These are phyloP conservation scores for Trypanosomatidae sp. DNA, from an alignment of 208 protist genomes.

Conservation along the genomic window DNA sequence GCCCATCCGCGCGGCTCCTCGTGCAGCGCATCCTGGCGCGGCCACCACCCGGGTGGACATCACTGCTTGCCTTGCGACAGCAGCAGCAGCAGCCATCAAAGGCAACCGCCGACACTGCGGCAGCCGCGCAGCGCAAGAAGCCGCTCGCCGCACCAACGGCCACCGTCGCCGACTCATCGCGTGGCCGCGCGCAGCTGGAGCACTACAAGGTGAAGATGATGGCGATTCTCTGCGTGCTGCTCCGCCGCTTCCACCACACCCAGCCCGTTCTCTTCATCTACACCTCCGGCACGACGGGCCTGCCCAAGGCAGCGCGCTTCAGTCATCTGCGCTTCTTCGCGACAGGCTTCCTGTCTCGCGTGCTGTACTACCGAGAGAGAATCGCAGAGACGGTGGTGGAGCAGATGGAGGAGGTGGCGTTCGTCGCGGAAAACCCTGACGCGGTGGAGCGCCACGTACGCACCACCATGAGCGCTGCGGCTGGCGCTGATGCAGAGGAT, in stretches of 20 bases:
- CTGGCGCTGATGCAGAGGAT: no score
- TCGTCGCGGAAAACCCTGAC: slow-evolving; percentile 6
- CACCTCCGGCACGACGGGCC: slow-evolving; percentile 88
- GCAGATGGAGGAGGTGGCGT: slow-evolving; percentile 18
- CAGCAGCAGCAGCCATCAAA: no score
- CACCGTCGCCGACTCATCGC: slow-evolving; percentile 7
- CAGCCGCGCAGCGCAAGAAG: no score
- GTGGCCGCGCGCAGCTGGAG: slow-evolving; percentile 16
- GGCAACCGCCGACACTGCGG: no score
- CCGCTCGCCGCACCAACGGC: no score
- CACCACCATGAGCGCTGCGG: background rate
- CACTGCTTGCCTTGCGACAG: slow-evolving; percentile 17
- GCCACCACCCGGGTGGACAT: slow-evolving; percentile 19
- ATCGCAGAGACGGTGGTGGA: slow-evolving; percentile 31
- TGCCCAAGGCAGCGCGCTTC: slow-evolving; percentile 81
- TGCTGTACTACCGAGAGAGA: slow-evolving; percentile 34
- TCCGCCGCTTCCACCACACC: slow-evolving; percentile 40
- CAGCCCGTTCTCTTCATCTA: slow-evolving; percentile 78
- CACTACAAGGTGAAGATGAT: slow-evolving; percentile 19
- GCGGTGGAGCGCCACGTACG: background rate
- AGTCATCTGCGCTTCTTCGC: slow-evolving; percentile 73
- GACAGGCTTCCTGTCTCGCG: slow-evolving; percentile 45
- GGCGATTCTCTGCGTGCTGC: slow-evolving; percentile 20
- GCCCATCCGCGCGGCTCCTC: slow-evolving; percentile 14
- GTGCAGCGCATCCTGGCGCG: slow-evolving; percentile 24